These are phyloP conservation scores for Lactuca saligna DNA, from an alignment of 129 eudicot genomes.

Conservation along the genomic window DNA sequence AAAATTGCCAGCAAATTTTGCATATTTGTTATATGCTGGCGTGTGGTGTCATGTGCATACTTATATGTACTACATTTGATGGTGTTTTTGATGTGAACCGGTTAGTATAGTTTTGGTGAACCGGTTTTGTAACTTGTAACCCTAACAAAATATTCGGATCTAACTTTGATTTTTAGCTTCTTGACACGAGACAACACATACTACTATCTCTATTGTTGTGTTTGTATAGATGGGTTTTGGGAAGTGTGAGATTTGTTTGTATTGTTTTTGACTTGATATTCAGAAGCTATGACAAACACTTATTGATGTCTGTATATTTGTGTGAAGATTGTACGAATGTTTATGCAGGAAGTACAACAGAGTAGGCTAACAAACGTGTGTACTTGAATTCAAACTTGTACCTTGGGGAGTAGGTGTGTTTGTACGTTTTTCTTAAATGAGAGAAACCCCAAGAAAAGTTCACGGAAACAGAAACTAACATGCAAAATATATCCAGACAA, in stretches of 20 bases:
- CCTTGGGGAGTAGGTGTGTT: conserved; percentile 6
- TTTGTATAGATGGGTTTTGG: conserved; percentile 36
- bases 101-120: conserved; percentile 18
- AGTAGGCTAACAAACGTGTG: conserved; percentile 12
- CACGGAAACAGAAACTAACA: not conserved
- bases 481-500: no score
- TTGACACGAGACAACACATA: not conserved
- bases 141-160: conserved; percentile 23
- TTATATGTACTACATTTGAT: conserved; percentile 9
- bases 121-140: conserved; percentile 14
- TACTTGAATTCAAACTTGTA: conserved; percentile 18
- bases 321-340: conserved; percentile 19
- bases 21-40: conserved; percentile 31
- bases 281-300: conserved; percentile 14
- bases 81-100: conserved; percentile 20
- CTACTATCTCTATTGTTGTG: not conserved
- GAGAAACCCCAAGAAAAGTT: no score
- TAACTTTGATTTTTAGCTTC: conserved; percentile 18
- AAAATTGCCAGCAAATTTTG: conserved; percentile 41
- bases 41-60: conserved; percentile 6
- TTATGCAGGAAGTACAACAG: conserved; percentile 20
- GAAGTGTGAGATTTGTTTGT: conserved; percentile 11
- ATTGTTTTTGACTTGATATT: conserved; percentile 3
- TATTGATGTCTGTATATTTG: conserved; percentile 10
- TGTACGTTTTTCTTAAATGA: no score